Base-by-base conservation (phyloP, 352 stramenopile genomes). In the Thalassiosira livingstoniorum region DNA sequence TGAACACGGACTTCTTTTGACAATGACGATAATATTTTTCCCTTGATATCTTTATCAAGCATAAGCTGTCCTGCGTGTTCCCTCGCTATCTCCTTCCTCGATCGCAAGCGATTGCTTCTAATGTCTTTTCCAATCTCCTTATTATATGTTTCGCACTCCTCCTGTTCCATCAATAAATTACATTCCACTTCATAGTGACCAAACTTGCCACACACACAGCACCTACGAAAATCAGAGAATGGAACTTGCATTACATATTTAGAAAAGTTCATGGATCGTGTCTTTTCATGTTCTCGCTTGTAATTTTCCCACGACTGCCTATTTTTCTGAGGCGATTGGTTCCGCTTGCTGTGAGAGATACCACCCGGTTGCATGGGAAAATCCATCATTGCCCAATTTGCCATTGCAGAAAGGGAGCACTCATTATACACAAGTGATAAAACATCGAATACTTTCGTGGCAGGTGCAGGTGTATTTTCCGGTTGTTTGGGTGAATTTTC, bases 101-200 rank as follows among this genome's bases (percentile, higher is more conserved):
- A 2, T 43, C n/a, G 27, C 43, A 13, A 39, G 57, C 25, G 21
- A 7, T 53, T n/a, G n/a, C n/a, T n/a, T n/a, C n/a, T n/a, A n/a
- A n/a, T n/a, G n/a, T n/a, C n/a, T n/a, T n/a, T n/a, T n/a, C n/a
- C n/a, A n/a, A 42, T 39, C 13, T 10, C 37, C 47, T 29, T 23
- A 61, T 39, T 29, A 11, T 55, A 2, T 25, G 18, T 54, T 39
- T 57, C 10, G 2, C 23, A n/a, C 62, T 39, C 53, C 55, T 64
- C 61, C n/a, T 35, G 27, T 18, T 69, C 55, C 18, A 51, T 15
- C 32, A 87, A 55, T 57, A 72, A n/a, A 11, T 82, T 69, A 71
- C 85, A 91, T 78, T 91, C 82, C 2, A 87, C 7, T 57, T 91
- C 86, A 51, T 88, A 88, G 71, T 91, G 86, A 25, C 86, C 86